A percentile compares a stretch with the other conserved stretches of the same genome.
These are phyloP conservation scores for Yamadazyma blattariae DNA, from an alignment of 1,139 yeast genomes.

Conservation along the genomic window DNA sequence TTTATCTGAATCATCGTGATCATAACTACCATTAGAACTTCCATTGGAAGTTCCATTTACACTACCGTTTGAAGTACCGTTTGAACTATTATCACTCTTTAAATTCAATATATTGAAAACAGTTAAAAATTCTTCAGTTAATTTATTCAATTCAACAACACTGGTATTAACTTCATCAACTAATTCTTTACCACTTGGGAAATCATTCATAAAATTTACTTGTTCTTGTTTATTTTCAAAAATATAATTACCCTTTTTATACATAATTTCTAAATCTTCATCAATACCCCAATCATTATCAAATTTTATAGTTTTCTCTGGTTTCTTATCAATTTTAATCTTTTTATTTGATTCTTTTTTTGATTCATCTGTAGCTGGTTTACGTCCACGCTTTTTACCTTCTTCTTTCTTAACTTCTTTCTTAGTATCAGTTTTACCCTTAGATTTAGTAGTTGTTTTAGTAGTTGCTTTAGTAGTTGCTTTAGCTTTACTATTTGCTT, in stretches of 20 bases:
- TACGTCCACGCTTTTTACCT: conserved; percentile 8
- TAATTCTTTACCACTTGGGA: conserved; percentile 25
- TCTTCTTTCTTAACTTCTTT: neutral
- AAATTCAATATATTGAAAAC: neutral
- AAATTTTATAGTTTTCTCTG: conserved; percentile 3
- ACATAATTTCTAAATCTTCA: conserved; percentile 22
- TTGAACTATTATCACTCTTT: neutral
- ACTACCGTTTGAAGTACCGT: neutral
- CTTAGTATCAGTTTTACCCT: neutral
- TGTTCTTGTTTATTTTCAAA: conserved; percentile 34
- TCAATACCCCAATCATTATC: conserved; percentile 49
- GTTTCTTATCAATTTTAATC: neutral
- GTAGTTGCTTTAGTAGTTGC: neutral
- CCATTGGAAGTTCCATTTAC: conserved; percentile 3
- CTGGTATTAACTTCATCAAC: conserved; percentile 15
- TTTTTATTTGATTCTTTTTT: conserved; percentile 12
- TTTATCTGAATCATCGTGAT: conserved; percentile 2
- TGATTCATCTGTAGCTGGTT: conserved; percentile 9
- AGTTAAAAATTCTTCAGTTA: conserved; percentile 18
- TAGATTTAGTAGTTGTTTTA: conserved; percentile 8
- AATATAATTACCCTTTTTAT: conserved; percentile 31
- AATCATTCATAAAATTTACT: conserved; percentile 19
- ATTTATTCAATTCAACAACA: conserved; percentile 18
- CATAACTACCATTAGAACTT: neutral
- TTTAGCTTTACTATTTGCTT: conserved; percentile 1